Evolutionary conservation across 1,284 basidiomycete species (phyloP).

Genomic region (Ganoderma resinaceum): DNA sequence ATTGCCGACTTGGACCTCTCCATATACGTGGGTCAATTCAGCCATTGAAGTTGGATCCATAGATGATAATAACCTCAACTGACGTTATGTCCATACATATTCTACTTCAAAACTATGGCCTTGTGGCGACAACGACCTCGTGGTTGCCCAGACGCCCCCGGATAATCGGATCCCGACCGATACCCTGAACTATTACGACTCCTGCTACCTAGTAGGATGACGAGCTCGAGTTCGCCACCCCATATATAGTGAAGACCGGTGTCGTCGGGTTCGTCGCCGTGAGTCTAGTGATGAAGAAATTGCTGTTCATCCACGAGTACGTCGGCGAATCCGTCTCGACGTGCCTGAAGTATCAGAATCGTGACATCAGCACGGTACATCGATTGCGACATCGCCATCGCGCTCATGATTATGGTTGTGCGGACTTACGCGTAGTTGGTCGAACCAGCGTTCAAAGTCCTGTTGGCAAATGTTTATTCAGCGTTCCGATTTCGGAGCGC

Average conservation of each 20-base stretch:
- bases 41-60: background rate
- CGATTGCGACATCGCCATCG: background rate
- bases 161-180: background rate
- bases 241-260: slow-evolving; percentile 3
- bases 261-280: background rate
- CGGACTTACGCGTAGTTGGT: slow-evolving; percentile 3
- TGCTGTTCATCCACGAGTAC: slow-evolving; percentile 8
- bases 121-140: background rate
- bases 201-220: background rate
- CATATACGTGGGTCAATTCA: too few relatives aligned
- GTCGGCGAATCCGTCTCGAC: slow-evolving; percentile 5
- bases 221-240: background rate
- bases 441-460: background rate
- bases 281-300: slow-evolving; percentile 5
- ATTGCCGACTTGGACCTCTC: too few relatives aligned
- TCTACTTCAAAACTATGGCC: background rate
- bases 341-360: background rate
- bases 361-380: background rate
- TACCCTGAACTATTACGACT: background rate
- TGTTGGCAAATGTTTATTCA: background rate
- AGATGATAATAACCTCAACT: background rate
- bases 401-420: background rate
- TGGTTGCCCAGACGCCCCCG: background rate
- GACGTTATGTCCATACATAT: background rate
- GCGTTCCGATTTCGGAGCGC: background rate